A percentile compares a stretch with the other conserved stretches of the same genome.
These are phyloP conservation scores for Tolypocladium endophyticum DNA, from an alignment of 2,329 filamentous ascomycete species.

Conservation along the genomic window DNA sequence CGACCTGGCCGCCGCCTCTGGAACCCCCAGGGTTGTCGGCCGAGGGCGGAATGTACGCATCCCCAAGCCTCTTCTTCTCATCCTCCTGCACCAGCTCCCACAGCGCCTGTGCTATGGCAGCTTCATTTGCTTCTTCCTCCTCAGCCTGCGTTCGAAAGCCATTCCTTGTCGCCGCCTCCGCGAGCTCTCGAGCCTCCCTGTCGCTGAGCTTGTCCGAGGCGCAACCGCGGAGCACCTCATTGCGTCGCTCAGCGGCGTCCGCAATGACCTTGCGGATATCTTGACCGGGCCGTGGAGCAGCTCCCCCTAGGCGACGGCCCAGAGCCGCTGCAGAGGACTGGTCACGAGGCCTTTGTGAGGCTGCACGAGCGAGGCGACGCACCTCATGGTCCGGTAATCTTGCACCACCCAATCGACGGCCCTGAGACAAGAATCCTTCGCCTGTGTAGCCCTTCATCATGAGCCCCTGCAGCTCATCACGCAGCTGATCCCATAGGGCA, in stretches of 20 bases:
- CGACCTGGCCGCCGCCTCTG: slow-evolving; percentile 15
- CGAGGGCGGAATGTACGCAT: slow-evolving; percentile 38
- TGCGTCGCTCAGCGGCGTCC: slow-evolving; percentile 59
- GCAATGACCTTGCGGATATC: slow-evolving; percentile 66
- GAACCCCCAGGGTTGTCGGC: slow-evolving; percentile 40
- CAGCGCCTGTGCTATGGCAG: slow-evolving; percentile 73
- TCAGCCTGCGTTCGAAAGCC: slow-evolving; percentile 78
- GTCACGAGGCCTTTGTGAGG: slow-evolving; percentile 59
- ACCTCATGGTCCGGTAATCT: slow-evolving; percentile 62
- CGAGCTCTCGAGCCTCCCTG: slow-evolving; percentile 53
- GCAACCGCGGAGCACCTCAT: slow-evolving; percentile 60
- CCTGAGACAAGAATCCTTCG: slow-evolving; percentile 73
- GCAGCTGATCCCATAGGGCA: slow-evolving; percentile 77
- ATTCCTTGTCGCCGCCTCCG: slow-evolving; percentile 52
- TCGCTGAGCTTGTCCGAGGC: slow-evolving; percentile 60
- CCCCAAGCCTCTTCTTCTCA: slow-evolving; percentile 44
- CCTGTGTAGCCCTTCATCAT: slow-evolving; percentile 78
- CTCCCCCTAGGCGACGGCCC: slow-evolving; percentile 64
- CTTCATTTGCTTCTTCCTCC: slow-evolving; percentile 80
- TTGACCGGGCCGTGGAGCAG: slow-evolving; percentile 37
- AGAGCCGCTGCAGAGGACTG: slow-evolving; percentile 51
- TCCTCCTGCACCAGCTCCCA: slow-evolving; percentile 80
- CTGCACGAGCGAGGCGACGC: slow-evolving; percentile 59
- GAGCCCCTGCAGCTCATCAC: slow-evolving; percentile 73
- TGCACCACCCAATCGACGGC: slow-evolving; percentile 59